Percentiles rank a stretch among this genome's conserved stretches.
phyloP scores from a whole-genome alignment of 768 basidiomycete species.

The Boletus rubescentipes region DNA sequence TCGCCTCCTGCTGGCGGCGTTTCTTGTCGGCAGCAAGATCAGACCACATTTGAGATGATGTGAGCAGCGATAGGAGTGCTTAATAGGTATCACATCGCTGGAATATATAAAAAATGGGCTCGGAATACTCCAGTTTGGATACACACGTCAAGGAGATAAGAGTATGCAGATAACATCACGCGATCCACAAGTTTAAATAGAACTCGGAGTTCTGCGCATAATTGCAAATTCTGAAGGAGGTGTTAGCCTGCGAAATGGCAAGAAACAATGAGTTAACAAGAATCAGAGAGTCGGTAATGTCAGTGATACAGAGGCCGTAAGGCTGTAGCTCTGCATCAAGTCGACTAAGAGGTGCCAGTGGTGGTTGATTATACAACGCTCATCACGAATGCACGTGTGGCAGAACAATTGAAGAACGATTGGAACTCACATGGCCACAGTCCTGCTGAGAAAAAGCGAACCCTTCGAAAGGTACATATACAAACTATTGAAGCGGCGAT shows the following conservation, averaged over 20 bases:
- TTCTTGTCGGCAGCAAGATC: conserved; percentile 55
- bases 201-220: too few species aligned
- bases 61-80: background rate
- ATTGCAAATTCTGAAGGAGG: conserved; percentile 6
- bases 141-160: conserved; percentile 9
- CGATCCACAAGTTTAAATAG: background rate
- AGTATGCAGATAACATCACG: background rate
- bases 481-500: too few species aligned
- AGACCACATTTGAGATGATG: conserved; percentile 41
- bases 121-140: conserved; percentile 1
- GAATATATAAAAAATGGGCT: conserved; percentile 7
- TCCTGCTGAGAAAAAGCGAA: background rate
- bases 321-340: conserved; percentile 44
- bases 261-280: background rate
- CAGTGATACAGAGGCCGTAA: conserved; percentile 56
- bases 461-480: background rate
- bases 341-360: conserved; percentile 95
- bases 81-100: background rate
- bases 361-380: conserved; percentile 74
- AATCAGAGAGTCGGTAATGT: conserved; percentile 71
- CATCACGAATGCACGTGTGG: conserved; percentile 49
- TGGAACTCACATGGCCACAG: conserved; percentile 16
- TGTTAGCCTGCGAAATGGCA: conserved; percentile 18
- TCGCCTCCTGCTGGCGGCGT: conserved; percentile 47
- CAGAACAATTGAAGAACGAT: background rate